phyloP scores from a whole-genome alignment of 441 rosid genomes.

The Syzygium syzygioides region DNA sequence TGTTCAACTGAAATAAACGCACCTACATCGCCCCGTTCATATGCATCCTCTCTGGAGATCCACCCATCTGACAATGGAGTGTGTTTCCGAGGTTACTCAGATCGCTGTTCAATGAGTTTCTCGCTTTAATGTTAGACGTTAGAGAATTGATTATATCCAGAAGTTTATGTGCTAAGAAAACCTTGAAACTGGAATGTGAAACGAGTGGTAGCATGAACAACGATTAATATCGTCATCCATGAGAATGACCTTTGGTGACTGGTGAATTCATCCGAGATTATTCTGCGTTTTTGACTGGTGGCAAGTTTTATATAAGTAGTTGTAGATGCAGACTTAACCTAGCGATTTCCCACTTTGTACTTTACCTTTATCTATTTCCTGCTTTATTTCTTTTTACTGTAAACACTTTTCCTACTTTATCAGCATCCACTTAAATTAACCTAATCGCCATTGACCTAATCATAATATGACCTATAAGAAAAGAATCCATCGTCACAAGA shows the following conservation, averaged over 20 bases:
- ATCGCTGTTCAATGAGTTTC: not conserved
- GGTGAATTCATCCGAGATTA: not conserved
- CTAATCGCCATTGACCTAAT: not conserved
- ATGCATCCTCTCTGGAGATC: not conserved
- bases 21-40: not conserved
- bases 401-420: not conserved
- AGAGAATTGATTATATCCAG: not conserved
- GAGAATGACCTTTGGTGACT: not conserved
- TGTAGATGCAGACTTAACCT: not conserved
- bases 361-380: not conserved
- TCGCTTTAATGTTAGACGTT: not conserved
- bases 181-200: not conserved
- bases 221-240: not conserved
- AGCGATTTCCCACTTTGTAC: not conserved
- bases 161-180: not conserved
- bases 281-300: not conserved
- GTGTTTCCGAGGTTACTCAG: not conserved
- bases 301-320: not conserved
- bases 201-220: not conserved
- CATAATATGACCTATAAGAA: not conserved
- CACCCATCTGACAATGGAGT: not conserved
- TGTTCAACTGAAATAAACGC: not conserved
- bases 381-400: not conserved
- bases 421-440: not conserved
- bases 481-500: not conserved